Base-by-base conservation (phyloP, 2,329 filamentous ascomycete genomes). In the Pezicula radicicola region DNA sequence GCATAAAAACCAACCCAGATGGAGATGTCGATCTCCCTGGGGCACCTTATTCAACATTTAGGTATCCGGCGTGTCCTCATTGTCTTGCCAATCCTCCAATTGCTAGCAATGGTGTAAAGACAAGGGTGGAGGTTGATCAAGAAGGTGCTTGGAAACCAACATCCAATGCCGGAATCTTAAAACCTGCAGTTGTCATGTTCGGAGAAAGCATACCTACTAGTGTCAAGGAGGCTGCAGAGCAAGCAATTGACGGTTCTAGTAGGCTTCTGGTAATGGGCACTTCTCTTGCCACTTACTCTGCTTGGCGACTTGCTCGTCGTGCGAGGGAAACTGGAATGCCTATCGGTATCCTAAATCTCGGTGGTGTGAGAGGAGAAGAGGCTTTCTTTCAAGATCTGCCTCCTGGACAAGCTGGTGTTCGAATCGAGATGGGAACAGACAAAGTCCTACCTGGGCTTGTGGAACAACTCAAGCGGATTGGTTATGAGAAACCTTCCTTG, bases 171-270 rank as follows among this genome's bases (percentile, higher is more conserved):
- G 94, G 93, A 2, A 83, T 97, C 36, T 69, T 99, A 50, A 97
- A 97, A 66, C 94, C 94, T 3, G 89, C 89, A 1, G 92, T 99
- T 2, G 85, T 92, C 62, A 97, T 97, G 91, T 97, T 97, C 68
- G 94, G 94, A 15, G 94, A 97, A 70, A 92, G 84, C 54, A 96
- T 97, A 46, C 75, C 81, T 0, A 69, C 72, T 1, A 63, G 72
- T 1, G 85, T 92, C 35, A 97, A 95, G 68, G 69, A 74, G 1
- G 84, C 84, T 0, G 93, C 92, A 1, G 92, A 97, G 65, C 73
- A 83, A 27, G 88, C 88, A 12, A 83, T 97, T 46, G 89, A 97
- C 63, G 78, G 79, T 27, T 88, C 91, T 1, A 84, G 84, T 6
- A 82, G 83, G 53, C 70, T 97, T 35, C 75, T 97, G 19, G 80